These are phyloP conservation scores for Nectriaceae sp. DNA, from an alignment of 2,329 filamentous ascomycete genomes.

Conservation along the genomic window DNA sequence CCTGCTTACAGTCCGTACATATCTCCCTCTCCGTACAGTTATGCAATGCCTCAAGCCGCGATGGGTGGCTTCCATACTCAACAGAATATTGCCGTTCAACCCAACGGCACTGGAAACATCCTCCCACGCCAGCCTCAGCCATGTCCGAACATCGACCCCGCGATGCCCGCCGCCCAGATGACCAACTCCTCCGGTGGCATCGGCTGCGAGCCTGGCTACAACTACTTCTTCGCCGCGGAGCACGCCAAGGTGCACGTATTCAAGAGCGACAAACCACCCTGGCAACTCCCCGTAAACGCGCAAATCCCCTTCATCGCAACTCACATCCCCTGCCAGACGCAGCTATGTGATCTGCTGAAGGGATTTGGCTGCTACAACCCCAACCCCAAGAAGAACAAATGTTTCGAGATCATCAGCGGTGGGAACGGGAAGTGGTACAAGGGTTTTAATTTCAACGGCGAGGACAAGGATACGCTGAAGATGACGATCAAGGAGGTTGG, in stretches of 20 bases:
- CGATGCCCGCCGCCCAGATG: conserved; percentile 55
- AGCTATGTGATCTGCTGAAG: conserved; percentile 57
- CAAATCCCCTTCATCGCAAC: conserved; percentile 49
- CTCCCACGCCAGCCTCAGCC: conserved; percentile 43
- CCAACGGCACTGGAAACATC: conserved; percentile 38
- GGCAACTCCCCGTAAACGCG: conserved; percentile 48
- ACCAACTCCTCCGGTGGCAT: conserved; percentile 58
- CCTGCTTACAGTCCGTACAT: conserved; percentile 2
- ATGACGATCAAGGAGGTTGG: conserved; percentile 58
- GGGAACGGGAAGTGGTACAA: conserved; percentile 62
- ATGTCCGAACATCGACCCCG: conserved; percentile 43
- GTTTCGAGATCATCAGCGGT: conserved; percentile 57
- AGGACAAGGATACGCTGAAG: conserved; percentile 48
- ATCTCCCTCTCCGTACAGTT: conserved; percentile 10
- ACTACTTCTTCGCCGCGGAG: conserved; percentile 60
- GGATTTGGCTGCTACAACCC: conserved; percentile 59
- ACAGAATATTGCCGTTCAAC: conserved; percentile 36
- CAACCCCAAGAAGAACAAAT: conserved; percentile 52
- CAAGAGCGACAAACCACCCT: conserved; percentile 51
- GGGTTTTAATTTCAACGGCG: conserved; percentile 53
- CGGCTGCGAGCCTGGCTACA: conserved; percentile 63
- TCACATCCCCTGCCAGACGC: conserved; percentile 55
- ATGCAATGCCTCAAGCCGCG: conserved; percentile 9
- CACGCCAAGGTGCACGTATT: conserved; percentile 64
- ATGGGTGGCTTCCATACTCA: conserved; percentile 28